Percentiles rank a stretch among this genome's conserved stretches.
Evolutionary conservation across 139 green algal genomes (phyloP).

Genomic region (Chlorella sp.): DNA sequence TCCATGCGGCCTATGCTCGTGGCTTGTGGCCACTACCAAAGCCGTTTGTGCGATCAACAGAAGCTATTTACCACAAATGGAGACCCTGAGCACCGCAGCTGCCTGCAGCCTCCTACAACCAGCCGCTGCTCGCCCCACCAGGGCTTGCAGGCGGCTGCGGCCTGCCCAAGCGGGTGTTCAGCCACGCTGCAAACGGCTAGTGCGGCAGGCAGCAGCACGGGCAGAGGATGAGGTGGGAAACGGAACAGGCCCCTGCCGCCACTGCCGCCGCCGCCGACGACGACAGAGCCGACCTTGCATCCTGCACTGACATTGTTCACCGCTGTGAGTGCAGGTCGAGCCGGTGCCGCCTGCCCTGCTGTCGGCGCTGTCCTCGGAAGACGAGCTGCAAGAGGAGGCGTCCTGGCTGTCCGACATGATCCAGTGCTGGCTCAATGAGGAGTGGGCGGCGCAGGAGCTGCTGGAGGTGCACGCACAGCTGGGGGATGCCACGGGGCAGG

Average conservation of each 20-base stretch:
- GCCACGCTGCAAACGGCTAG: too few species aligned
- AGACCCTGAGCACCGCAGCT: too few species aligned
- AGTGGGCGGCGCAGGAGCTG: conserved; percentile 49
- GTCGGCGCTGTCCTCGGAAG: background rate
- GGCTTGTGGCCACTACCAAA: too few species aligned
- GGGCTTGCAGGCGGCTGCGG: too few species aligned
- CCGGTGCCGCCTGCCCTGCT: conserved; percentile 23
- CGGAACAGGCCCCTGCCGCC: background rate
- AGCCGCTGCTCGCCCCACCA: too few species aligned
- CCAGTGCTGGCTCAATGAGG: conserved; percentile 56
- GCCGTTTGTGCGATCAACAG: too few species aligned
- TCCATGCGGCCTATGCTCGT: too few species aligned
- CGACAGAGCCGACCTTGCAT: too few species aligned
- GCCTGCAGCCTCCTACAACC: too few species aligned
- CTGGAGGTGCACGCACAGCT: conserved; percentile 47
- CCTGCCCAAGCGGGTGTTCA: too few species aligned
- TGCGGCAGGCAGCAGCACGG: background rate
- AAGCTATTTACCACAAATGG: too few species aligned
- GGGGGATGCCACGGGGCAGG: conserved; percentile 37
- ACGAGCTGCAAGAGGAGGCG: conserved; percentile 7
- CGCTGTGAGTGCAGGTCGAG: background rate
- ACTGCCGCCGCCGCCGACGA: background rate
- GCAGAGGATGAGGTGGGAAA: background rate
- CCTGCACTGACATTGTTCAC: too few species aligned
- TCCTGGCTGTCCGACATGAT: conserved; percentile 29